Conservation (phyloP, 2,329 filamentous ascomycete species). For the Xylariaceae sp. region DNA sequence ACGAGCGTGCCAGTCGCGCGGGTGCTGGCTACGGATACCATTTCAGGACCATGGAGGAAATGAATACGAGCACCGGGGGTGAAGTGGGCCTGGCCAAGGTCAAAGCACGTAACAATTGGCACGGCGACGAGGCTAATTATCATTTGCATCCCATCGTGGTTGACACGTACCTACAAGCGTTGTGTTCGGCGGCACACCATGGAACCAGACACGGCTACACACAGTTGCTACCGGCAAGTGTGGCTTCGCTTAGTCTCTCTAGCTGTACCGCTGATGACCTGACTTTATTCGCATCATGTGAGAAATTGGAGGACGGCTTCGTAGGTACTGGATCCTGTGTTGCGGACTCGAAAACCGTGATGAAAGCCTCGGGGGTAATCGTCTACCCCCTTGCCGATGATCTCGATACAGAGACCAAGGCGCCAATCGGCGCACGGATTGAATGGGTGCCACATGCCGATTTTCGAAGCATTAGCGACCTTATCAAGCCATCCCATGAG, state of each 20-base stretch:
- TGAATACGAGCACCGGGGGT: background rate
- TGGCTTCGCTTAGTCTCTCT: background rate
- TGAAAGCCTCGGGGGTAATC: background rate
- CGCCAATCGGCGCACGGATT: background rate
- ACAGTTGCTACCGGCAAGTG: background rate
- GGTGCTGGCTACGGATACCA: background rate
- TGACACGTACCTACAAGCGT: background rate
- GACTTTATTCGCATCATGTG: background rate
- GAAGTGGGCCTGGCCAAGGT: background rate
- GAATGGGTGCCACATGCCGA: background rate
- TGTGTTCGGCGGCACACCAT: background rate
- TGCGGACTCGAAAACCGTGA: background rate
- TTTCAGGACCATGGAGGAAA: background rate
- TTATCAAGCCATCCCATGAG: background rate
- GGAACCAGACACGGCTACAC: background rate
- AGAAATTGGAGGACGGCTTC: background rate
- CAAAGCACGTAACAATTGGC: background rate
- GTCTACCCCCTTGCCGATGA: background rate
- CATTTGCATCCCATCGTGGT: slow-evolving; percentile 2
- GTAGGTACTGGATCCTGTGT: background rate
- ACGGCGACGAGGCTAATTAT: background rate
- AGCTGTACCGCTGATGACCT: background rate
- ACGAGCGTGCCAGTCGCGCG: background rate
- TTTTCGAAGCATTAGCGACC: background rate
- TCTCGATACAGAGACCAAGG: background rate